phyloP scores from a whole-genome alignment of 257 asterid genomes.

The Solanum dulcamara region DNA sequence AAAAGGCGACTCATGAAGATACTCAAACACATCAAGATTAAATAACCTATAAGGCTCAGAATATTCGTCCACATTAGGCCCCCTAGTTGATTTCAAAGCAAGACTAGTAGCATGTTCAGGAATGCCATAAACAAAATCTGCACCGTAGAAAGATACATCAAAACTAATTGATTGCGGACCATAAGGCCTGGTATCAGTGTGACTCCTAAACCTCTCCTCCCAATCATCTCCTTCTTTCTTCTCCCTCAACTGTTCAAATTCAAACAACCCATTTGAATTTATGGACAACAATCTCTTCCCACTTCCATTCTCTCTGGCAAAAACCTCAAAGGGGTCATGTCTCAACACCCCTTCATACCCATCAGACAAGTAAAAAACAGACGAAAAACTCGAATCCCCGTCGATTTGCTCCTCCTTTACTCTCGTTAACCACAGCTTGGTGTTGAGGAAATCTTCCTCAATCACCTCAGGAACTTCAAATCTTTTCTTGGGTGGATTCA shows the following conservation, averaged over 20 bases:
- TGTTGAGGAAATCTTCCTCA: slow-evolving; percentile 51
- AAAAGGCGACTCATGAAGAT: slow-evolving; percentile 74
- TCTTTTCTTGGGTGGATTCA: slow-evolving; percentile 72
- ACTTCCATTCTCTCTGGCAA: slow-evolving; percentile 67
- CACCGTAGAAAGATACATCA: slow-evolving; percentile 87
- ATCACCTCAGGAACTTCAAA: slow-evolving; percentile 94
- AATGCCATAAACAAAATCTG: slow-evolving; percentile 89
- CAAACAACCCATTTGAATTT: slow-evolving; percentile 84
- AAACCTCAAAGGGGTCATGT: slow-evolving; percentile 87
- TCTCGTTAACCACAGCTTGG: slow-evolving; percentile 72
- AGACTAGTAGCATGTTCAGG: slow-evolving; percentile 95
- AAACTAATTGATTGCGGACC: slow-evolving; percentile 95
- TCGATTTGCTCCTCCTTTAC: slow-evolving; percentile 44
- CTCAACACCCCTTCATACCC: slow-evolving; percentile 85
- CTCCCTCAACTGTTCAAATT: slow-evolving; percentile 79
- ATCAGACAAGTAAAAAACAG: slow-evolving; percentile 68
- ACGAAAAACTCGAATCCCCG: slow-evolving; percentile 32
- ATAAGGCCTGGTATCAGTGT: slow-evolving; percentile 71
- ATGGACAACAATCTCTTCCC: slow-evolving; percentile 69
- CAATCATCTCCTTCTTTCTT: slow-evolving; percentile 69
- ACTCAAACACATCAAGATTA: slow-evolving; percentile 93
- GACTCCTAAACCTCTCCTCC: slow-evolving; percentile 85
- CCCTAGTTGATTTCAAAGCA: slow-evolving; percentile 78
- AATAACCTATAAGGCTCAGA: slow-evolving; percentile 93
- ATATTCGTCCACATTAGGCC: slow-evolving; percentile 64